Evolutionary conservation across 1,284 basidiomycete genomes (phyloP), one percentile per base, ranked within the genome.

Genomic region (Papiliotrema flavescens): DNA sequence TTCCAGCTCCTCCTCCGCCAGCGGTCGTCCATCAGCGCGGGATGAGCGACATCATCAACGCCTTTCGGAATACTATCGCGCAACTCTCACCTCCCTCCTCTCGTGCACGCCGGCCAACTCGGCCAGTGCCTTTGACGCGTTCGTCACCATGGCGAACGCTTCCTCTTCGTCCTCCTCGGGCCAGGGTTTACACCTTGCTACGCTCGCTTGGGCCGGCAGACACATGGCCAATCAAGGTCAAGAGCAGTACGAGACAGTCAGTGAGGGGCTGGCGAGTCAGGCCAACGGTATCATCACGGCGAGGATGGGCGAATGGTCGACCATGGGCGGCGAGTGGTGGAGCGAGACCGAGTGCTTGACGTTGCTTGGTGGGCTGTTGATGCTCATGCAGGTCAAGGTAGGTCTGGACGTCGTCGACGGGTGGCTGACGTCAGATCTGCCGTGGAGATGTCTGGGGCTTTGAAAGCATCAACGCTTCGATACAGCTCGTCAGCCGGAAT

Each of bases 371-470:
- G 64, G 61, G 11, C 56, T 59, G 3, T 40, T 71, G 6, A 71
- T 71, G 69, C 41, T 69, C 28, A 60, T 69, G 54, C 65, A 67
- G 45, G 67, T 63, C 61, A 69, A 67, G 61, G 68, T 68, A 58
- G 49, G 63, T 52, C 13, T n/a, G n/a, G 19, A 11, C 11, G 14
- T 15, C 13, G 17, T 28, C 8, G 19, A 6, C 20, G 14, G 28
- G 19, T 28, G 51, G 43, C 47, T 40, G 9, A 2, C 23, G 5
- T 9, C 35, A 70, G 68, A 67, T 66, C n/a, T 70, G 66, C 50
- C 57, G 68, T 5, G 68, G 68, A 2, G 68, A 70, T 46, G 64
- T 70, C 9, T 69, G 65, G 62, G 68, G 65, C 17, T 69, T 64
- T 44, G 56, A 51, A 17, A 54, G 48, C 22, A 28, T 61, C 5